Conservation (phyloP, 768 basidiomycete genomes). For the Suillus subalutaceus region DNA sequence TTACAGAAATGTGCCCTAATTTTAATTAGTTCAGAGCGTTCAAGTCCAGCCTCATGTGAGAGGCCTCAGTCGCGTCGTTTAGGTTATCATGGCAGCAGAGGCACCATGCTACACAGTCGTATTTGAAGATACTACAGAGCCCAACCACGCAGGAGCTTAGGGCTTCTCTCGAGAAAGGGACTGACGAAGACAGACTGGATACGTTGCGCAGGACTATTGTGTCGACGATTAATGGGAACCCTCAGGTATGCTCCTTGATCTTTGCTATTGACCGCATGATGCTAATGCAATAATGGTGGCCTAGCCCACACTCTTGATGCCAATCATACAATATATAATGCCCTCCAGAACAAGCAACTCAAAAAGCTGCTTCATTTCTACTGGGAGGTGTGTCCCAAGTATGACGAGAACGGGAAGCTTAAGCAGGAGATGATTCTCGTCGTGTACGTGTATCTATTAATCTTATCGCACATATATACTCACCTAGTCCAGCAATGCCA, state of each 20-base stretch:
- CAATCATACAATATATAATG: slow-evolving; percentile 1
- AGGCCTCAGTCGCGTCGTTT: not conserved
- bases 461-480: slow-evolving; percentile 16
- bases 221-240: not conserved
- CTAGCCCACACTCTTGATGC: not conserved
- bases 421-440: slow-evolving; percentile 99
- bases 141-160: not conserved
- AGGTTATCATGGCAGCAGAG: not conserved
- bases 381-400: slow-evolving; percentile 98
- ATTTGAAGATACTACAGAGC: not conserved
- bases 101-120: not conserved
- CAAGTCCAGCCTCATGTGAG: no score
- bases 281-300: not conserved
- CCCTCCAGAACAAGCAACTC: slow-evolving; percentile 91
- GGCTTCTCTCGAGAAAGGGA: not conserved
- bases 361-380: slow-evolving; percentile 95
- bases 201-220: not conserved
- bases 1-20: no score
- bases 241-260: slow-evolving; percentile 46
- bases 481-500: slow-evolving; percentile 61
- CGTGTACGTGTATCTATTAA: slow-evolving; percentile 64
- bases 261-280: not conserved
- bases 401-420: slow-evolving; percentile 95
- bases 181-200: not conserved
- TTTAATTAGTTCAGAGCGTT: no score